Evolutionary conservation across 345 rosid species (phyloP), one percentile per base, ranked within the genome.

Genomic region (Arabidopsis suecica): DNA sequence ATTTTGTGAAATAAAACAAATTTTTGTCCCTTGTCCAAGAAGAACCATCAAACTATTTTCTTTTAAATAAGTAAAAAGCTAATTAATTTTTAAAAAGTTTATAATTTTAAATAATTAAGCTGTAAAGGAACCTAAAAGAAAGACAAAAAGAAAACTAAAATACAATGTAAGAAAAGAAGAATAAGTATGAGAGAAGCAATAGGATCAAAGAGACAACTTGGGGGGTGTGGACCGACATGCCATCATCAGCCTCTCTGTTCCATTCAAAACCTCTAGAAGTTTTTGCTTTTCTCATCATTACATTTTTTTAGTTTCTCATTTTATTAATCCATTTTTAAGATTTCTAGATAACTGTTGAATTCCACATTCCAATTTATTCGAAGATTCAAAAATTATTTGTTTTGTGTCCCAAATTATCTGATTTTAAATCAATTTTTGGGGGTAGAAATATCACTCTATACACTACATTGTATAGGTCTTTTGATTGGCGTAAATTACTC

Each of bases 201-300:
- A 53, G 77, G 62, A 78, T 78, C 77, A 57, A 57, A 65, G 68
- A 65, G 76, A 65, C 80, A 77, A 64, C 76, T 71, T 77, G 47
- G 80, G 18, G 67, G 61, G 81, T 65, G 77, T 71, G 81, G 73
- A 62, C 68, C 81, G 81, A 71, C 81, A 78, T 65, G 67, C 34
- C 81, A 78, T 78, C 81, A 78, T 78, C 81, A 78, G 51, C 68
- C 68, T 50, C 81, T 71, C 76, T 78, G 67, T 65, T 49, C 60
- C 72, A 71, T 65, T 70, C 41, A 59, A 38, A 32, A 71, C 63
- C 72, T 78, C 72, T 78, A 78, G 48, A 71, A 65, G 81, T 41
- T 65, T 69, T 70, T 71, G 67, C 38, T 48, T 70, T 60, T 56
- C 67, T 71, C 61, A 77, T 77, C 80, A 77, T 77, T 77, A 56